These are phyloP conservation scores for Puccinia polysora DNA, from an alignment of 1,284 basidiomycete species.

Conservation along the genomic window DNA sequence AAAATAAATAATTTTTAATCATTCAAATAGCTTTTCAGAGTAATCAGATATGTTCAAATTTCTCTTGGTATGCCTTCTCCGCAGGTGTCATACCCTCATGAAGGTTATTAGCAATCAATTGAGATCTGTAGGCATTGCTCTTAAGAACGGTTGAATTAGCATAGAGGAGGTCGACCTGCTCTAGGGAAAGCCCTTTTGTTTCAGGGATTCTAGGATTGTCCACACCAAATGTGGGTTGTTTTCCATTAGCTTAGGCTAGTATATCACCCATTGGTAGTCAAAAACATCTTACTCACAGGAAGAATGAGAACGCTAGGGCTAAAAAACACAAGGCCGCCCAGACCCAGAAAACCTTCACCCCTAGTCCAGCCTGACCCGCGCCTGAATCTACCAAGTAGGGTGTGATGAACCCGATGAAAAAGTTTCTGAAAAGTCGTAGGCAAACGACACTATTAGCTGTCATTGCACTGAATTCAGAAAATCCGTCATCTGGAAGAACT, in stretches of 20 bases:
- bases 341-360: slow-evolving; percentile 72
- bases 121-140: slow-evolving; percentile 30
- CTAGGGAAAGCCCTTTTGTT: slow-evolving; percentile 63
- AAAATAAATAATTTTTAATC: too few relatives aligned
- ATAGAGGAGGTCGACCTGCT: slow-evolving; percentile 44
- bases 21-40: too few relatives aligned
- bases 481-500: slow-evolving; percentile 22
- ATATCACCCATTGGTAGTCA: not conserved
- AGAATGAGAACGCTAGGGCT: slow-evolving; percentile 49
- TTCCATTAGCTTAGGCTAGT: not conserved
- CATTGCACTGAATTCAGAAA: slow-evolving; percentile 52
- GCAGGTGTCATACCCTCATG: slow-evolving; percentile 40
- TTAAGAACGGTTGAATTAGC: slow-evolving; percentile 34
- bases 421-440: slow-evolving; percentile 52
- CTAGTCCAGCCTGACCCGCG: slow-evolving; percentile 63
- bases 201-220: slow-evolving; percentile 49
- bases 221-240: not conserved
- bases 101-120: slow-evolving; percentile 38
- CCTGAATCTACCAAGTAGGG: slow-evolving; percentile 69
- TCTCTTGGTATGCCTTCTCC: slow-evolving; percentile 41
- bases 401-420: slow-evolving; percentile 63
- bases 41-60: slow-evolving; percentile 22
- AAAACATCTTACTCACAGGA: slow-evolving; percentile 5
- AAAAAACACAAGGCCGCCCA: slow-evolving; percentile 50
- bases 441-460: slow-evolving; percentile 54